Evolutionary conservation across 257 asterid species (phyloP), one percentile per base, ranked within the genome.

Genomic region (Echium plantagineum): DNA sequence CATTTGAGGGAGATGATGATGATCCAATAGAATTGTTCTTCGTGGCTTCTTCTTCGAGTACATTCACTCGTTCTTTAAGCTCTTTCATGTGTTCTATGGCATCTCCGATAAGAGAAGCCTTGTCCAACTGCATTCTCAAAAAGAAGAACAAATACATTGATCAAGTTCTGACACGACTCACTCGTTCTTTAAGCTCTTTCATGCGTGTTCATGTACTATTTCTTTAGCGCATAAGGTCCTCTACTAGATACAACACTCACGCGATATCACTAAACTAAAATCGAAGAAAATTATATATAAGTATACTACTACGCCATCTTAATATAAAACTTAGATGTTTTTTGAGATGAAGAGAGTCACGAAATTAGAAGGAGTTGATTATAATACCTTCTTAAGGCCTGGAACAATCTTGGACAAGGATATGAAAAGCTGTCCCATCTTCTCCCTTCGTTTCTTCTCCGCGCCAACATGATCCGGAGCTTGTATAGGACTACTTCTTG

Each of bases 31-130:
- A 8, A 35, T 35, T 46, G 22, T 21, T 35, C 46, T 46, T 55
- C 30, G 26, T 66, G 66, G 58, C 32, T 24, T 73, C 58, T 22
- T 21, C 76, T 46, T 71, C 76, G 0, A 66, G 69, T 15, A 21
- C 12, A 52, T 62, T 57, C 15, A 71, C 57, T 21, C 71, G 72
- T 35, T 73, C 71, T 68, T 73, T 57, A 0, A 68, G 53, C 18
- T 73, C 62, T 57, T 73, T 68, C 61, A 73, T 61, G 60, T 68
- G 32, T n/a, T 68, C 31, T 6, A 73, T 64, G 2, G 77, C 68
- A 22, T 66, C 77, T 63, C 68, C 74, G 10, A 73, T 67, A 5
- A 73, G 70, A 2, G 77, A 59, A 48, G 71, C 73, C 35, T 73
- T 73, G 66, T 72, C 74, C 64, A 72, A 72, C 77, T 72, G 73